Evolutionary conservation across 441 rosid genomes (phyloP).

Genomic region (Mallotus japonicus): DNA sequence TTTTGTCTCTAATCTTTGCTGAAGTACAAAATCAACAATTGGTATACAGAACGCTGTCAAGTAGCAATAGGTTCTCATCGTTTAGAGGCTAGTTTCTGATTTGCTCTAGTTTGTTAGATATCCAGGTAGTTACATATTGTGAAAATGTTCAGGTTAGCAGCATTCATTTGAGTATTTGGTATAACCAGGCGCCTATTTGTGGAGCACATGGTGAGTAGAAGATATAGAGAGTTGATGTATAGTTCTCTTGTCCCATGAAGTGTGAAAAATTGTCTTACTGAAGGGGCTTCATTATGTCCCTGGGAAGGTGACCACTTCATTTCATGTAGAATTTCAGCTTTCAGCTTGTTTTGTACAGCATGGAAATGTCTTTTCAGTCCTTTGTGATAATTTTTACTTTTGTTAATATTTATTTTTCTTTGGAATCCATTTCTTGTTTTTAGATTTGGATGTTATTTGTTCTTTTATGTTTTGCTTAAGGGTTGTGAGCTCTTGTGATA

Average conservation of each 20-base stretch:
- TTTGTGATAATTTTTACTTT: neutral
- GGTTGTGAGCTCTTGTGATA: too few species aligned
- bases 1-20: slow-evolving; percentile 1
- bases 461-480: too few species aligned
- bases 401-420: neutral
- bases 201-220: slow-evolving; percentile 24
- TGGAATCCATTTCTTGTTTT: neutral
- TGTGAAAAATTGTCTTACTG: neutral
- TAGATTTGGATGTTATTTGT: neutral
- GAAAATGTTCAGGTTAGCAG: slow-evolving; percentile 22
- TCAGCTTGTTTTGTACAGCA: slow-evolving; percentile 7
- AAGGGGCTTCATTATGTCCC: neutral
- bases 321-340: neutral
- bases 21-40: slow-evolving; percentile 21
- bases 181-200: slow-evolving; percentile 17
- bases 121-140: slow-evolving; percentile 12
- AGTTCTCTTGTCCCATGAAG: slow-evolving; percentile 18
- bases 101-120: slow-evolving; percentile 16
- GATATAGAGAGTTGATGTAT: slow-evolving; percentile 32
- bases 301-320: neutral
- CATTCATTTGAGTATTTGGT: slow-evolving; percentile 23
- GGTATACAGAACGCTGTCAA: slow-evolving; percentile 26
- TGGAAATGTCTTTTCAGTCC: neutral
- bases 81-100: slow-evolving; percentile 23
- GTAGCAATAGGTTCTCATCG: slow-evolving; percentile 14